phyloP scores from a whole-genome alignment of 2,329 filamentous ascomycete genomes.

The Colletotrichum filicis region DNA sequence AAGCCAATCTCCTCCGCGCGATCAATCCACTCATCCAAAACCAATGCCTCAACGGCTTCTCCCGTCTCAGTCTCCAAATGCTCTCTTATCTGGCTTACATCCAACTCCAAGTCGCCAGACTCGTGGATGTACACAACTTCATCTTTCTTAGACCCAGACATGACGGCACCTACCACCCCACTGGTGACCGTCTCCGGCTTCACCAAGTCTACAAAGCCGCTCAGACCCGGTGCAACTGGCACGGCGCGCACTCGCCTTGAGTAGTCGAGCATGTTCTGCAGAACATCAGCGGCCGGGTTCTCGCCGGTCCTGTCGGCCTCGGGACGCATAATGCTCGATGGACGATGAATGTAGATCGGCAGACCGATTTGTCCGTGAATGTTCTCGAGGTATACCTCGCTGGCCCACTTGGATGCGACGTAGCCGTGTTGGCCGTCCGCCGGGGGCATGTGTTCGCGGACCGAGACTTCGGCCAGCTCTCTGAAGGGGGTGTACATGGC shows the following conservation, averaged over 20 bases:
- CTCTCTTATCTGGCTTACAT: neutral
- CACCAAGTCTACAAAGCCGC: neutral
- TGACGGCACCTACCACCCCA: neutral
- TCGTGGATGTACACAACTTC: neutral
- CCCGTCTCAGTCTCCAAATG: neutral
- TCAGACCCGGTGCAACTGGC: neutral
- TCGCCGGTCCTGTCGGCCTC: neutral
- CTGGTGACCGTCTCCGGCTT: neutral
- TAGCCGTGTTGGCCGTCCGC: constrained; percentile 44
- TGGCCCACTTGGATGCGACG: constrained; percentile 47
- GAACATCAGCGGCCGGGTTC: neutral
- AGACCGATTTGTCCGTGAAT: constrained; percentile 27
- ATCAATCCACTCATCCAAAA: neutral
- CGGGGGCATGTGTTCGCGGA: constrained; percentile 17
- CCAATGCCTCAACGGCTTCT: neutral
- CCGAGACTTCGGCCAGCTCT: constrained; percentile 25
- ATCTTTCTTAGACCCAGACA: neutral
- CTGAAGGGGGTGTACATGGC: constrained; percentile 12
- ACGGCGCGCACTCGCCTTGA: neutral
- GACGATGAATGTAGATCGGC: constrained; percentile 43
- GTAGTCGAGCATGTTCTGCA: neutral
- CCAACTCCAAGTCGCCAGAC: neutral
- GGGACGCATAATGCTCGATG: constrained; percentile 15
- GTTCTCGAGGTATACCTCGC: constrained; percentile 45
- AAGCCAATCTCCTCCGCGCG: neutral